Base-by-base conservation (phyloP, 371 early-diverging fungal genomes). In the Entomophthora muscae region DNA sequence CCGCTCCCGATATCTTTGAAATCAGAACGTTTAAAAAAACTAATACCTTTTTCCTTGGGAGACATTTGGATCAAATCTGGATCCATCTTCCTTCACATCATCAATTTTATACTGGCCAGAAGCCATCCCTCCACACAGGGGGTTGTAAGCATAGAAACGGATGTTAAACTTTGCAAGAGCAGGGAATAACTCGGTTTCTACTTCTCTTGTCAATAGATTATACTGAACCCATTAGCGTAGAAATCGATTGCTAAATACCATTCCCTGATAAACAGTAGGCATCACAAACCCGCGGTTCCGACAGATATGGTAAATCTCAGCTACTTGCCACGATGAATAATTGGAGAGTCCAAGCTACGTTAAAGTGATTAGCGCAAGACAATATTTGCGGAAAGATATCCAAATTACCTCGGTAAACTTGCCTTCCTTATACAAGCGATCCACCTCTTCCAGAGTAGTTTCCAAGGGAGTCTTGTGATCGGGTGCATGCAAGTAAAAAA, bases 151-250 rank as follows among this genome's bases (percentile, higher is more conserved):
- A 69, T 76, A 68, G 53, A 73, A 75, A 17, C 61, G 61, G 63
- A 84, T 79, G 10, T 72, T 70, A 31, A 82, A 72, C 22, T 75
- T 73, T 0, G 75, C 69, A 59, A 84, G 59, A 59, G 80, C 81
- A 13, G 82, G 78, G 53, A 85, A 71, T 21, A 85, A 69, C 63
- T 82, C 85, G 12, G 67, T 69, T 65, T 83, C 85, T 22, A 81
- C 76, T 29, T 73, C 77, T 55, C 85, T 72, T 3, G 80, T 80
- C n/a, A 85, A 64, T 1, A 77, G 76, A 66, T 83, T 83, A 74
- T 85, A 83, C 76, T 71, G 65, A 52, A 65, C 32, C 10, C 12
- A 58, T 29, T 22, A 33, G 3, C 22, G 31, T 12, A 61, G 21
- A 55, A 10, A 3, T 21, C 23, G 64, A 32, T 5, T 31, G 32